These are phyloP conservation scores for Podospora tetraspora DNA, from an alignment of 495 filamentous ascomycete genomes.

Conservation along the genomic window DNA sequence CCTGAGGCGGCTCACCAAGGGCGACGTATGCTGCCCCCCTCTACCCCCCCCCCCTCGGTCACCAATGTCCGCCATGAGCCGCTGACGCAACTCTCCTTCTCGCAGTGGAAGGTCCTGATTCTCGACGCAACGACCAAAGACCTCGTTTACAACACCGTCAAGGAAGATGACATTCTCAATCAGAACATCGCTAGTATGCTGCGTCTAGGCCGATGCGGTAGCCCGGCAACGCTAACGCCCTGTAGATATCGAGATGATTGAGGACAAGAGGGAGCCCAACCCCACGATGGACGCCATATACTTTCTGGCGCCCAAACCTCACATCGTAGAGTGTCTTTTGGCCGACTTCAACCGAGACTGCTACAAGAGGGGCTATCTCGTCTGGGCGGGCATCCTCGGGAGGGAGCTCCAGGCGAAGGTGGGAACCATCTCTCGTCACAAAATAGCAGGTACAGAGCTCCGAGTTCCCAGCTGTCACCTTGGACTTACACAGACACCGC, in stretches of 20 bases:
- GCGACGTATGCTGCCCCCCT: constrained; percentile 42
- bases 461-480: constrained; percentile 7
- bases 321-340: constrained; percentile 89
- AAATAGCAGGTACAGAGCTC: constrained; percentile 50
- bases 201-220: neutral
- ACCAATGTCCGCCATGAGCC: neutral
- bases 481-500: constrained; percentile 2
- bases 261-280: constrained; percentile 72
- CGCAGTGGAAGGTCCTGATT: constrained; percentile 92
- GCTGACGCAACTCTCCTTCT: neutral
- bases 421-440: constrained; percentile 53
- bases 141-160: constrained; percentile 79
- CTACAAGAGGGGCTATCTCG: constrained; percentile 67
- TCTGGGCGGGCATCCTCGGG: constrained; percentile 66
- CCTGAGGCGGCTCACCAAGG: constrained; percentile 49
- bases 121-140: constrained; percentile 73
- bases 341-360: constrained; percentile 79
- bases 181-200: constrained; percentile 86
- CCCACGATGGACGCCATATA: constrained; percentile 90
- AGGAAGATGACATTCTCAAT: constrained; percentile 92
- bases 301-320: constrained; percentile 72
- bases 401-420: constrained; percentile 39
- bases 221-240: constrained; percentile 15
- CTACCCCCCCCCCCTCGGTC: constrained; percentile 1
- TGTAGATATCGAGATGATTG: constrained; percentile 85